These are phyloP conservation scores for Suhomyces taliae DNA, from an alignment of 1,139 yeast species.

Conservation along the genomic window DNA sequence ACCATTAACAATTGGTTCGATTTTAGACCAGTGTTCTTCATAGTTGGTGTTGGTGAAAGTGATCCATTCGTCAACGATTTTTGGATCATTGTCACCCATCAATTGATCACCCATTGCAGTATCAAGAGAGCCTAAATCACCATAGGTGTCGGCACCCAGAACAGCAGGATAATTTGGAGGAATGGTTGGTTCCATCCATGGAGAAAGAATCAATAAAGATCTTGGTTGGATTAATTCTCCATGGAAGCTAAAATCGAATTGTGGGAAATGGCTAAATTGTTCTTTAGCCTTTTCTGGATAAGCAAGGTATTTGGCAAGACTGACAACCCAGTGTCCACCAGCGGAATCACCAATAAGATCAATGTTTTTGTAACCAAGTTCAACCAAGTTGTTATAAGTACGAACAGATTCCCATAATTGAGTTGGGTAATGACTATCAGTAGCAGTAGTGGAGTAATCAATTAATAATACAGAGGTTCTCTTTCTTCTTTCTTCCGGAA, in stretches of 20 bases:
- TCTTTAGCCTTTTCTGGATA: constrained; percentile 29
- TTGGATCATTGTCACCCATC: constrained; percentile 21
- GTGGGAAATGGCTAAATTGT: constrained; percentile 20
- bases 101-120: constrained; percentile 32
- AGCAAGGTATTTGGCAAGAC: constrained; percentile 34
- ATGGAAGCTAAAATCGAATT: constrained; percentile 21
- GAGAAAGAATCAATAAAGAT: constrained; percentile 38
- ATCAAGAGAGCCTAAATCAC: constrained; percentile 34
- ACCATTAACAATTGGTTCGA: constrained; percentile 29
- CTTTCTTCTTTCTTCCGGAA: constrained; percentile 19
- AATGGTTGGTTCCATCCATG: constrained; percentile 42
- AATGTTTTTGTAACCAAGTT: constrained; percentile 31
- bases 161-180: constrained; percentile 19
- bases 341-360: constrained; percentile 49
- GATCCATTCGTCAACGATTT: constrained; percentile 21
- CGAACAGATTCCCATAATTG: constrained; percentile 39
- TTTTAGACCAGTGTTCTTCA: constrained; percentile 31
- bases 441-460: constrained; percentile 41
- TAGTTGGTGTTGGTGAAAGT: constrained; percentile 26
- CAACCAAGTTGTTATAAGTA: constrained; percentile 27
- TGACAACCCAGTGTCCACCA: constrained; percentile 43
- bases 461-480: constrained; percentile 30
- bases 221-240: constrained; percentile 27
- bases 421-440: constrained; percentile 33
- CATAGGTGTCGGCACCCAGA: constrained; percentile 25